Evolutionary conservation across 1,284 basidiomycete species (phyloP).

Genomic region (Neolentinus lepideus): DNA sequence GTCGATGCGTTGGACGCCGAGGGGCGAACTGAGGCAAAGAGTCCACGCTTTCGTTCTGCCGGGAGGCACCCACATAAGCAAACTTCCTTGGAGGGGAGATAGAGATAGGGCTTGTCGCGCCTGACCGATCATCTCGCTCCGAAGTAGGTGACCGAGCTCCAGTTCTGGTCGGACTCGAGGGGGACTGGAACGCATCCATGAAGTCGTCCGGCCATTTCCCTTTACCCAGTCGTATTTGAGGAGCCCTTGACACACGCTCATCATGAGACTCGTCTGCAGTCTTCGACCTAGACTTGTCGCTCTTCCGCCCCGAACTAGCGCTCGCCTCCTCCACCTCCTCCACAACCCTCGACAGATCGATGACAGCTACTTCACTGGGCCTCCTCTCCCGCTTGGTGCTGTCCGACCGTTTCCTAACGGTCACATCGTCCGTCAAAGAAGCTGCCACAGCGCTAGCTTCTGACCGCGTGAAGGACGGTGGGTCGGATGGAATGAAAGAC

Average conservation of each 20-base stretch:
- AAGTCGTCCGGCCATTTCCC: slow-evolving; percentile 83
- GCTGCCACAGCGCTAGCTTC: slow-evolving; percentile 49
- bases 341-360: slow-evolving; percentile 58
- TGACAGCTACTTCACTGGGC: slow-evolving; percentile 49
- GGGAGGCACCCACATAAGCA: slow-evolving; percentile 39
- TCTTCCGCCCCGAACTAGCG: slow-evolving; percentile 27
- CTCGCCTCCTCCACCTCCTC: slow-evolving; percentile 66
- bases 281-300: background rate
- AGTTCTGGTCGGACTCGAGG: slow-evolving; percentile 7
- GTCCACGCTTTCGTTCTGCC: slow-evolving; percentile 40
- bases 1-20: slow-evolving; percentile 52
- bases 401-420: slow-evolving; percentile 14
- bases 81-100: slow-evolving; percentile 50
- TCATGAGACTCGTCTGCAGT: slow-evolving; percentile 1
- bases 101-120: slow-evolving; percentile 32
- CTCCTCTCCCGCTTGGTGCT: slow-evolving; percentile 43
- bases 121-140: slow-evolving; percentile 9
- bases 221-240: slow-evolving; percentile 55
- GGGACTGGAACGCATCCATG: slow-evolving; percentile 44
- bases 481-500: slow-evolving; percentile 43
- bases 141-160: background rate
- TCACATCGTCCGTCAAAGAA: slow-evolving; percentile 36
- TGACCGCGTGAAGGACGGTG: slow-evolving; percentile 52
- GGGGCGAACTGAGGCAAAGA: slow-evolving; percentile 35
- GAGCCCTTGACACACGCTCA: slow-evolving; percentile 25